Base-by-base conservation (phyloP, 2,329 filamentous ascomycete species). In the Fusarium abutilonis region DNA sequence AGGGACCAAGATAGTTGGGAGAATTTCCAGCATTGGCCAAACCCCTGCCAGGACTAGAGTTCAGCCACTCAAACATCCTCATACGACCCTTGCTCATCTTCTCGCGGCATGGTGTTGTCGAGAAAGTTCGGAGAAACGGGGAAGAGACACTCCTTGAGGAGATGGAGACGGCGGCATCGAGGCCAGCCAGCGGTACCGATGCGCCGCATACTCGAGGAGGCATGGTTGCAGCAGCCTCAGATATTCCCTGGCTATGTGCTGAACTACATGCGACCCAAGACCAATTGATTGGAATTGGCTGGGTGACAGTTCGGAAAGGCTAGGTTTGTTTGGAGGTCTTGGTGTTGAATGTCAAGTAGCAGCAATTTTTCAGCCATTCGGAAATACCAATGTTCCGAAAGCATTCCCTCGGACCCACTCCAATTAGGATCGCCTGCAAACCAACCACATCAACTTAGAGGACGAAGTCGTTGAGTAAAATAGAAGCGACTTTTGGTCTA, bases 1-100 rank as follows among this genome's bases (percentile, higher is more conserved):
- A 63, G 35, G 69, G 69, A 11, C 74, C 72, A 2, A 83, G 66
- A 62, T 82, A 82, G 49, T 72, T 73, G 2, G 76, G 73, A 4
- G 68, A 64, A 15, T 55, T 63, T 26, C 63, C 62, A 4, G 67
- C 59, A 58, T 72, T 66, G 6, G 67, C 59, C 9, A 76, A 42
- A 23, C 59, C 52, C 9, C 55, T 56, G 26, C 74, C 73, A 5
- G 67, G 46, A 3, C 53, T 53, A 2, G 66, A 70, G 9, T 73
- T 70, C 28, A 78, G 57, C 78, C 78, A 82, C 5, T 71, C 55
- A 26, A 74, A 73, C 73, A 82, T 80, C 32, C 58, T 55, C 54
- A 73, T 72, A 9, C 79, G 77, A 28, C 60, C 64, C 48, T 71
- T 71, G 49, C 73, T 75, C 68, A 74, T 76, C 70, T 79, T 77